Base-by-base conservation (phyloP, 2,329 filamentous ascomycete genomes). In the Fusarium tjaetaba region DNA sequence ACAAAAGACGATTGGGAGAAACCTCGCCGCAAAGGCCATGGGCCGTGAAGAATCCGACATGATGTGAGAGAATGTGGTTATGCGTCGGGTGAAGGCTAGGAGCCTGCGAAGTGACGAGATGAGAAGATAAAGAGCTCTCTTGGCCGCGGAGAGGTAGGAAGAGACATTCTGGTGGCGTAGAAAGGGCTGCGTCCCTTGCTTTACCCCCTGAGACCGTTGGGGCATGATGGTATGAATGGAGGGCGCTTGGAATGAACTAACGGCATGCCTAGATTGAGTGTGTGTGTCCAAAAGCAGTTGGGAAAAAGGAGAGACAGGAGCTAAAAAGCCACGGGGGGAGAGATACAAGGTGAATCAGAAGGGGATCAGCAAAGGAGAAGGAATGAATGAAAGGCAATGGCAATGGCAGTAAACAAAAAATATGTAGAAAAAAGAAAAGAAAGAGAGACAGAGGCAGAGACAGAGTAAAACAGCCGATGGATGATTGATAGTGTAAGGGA, bases 1-100 rank as follows among this genome's bases (percentile, higher is more conserved):
- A 13, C 73, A 66, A 55, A 79, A 77, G 45, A 43, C n/a, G 28
- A 77, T 55, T 1, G 77, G 74, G 13, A 79, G 52, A 4, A 72
- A 14, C 30, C 66, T 69, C n/a, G 67, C 48, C 36, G 61, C 51
- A 26, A 74, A 51, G 64, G 66, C 59, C n/a, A 70, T 11, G 20
- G 30, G 58, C 51, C 41, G 51, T 36, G 61, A 62, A 24, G 66
- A 52, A 26, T 64, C 45, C 48, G 71, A 34, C 73, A 77, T 77
- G 24, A 56, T 59, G 49, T 8, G 24, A 39, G 34, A 48, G 61
- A 45, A 32, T 22, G 38, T 45, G 32, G 34, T 43, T 53, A 30
- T 65, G 22, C 34, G 48, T 11, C 34, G n/a, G 39, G 26, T 16
- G 9, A 68, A 61, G 45, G 41, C 45, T 24, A 57, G 16, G 13